Evolutionary conservation across 2,329 filamentous ascomycete genomes (phyloP).

Genomic region (Monilinia aucupariae): DNA sequence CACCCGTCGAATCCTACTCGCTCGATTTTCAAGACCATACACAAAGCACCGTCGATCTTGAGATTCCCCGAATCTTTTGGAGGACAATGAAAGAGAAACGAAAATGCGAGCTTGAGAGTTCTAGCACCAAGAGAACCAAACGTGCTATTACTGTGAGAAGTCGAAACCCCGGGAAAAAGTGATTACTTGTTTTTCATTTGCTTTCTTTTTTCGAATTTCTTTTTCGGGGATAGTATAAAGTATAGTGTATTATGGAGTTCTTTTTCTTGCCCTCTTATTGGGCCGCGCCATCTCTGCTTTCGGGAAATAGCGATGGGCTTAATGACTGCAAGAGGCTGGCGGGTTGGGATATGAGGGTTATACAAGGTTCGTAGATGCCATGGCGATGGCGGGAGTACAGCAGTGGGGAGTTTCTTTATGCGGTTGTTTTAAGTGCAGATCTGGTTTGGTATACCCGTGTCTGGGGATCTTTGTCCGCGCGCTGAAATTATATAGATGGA

Average conservation of each 20-base stretch:
- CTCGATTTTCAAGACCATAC: not conserved
- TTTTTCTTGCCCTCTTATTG: not conserved
- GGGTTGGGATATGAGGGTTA: not conserved
- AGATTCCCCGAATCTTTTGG: not conserved
- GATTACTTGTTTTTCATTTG: not conserved
- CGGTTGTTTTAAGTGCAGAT: not conserved
- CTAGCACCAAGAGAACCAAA: not conserved
- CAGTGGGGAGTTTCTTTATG: constrained; percentile 2
- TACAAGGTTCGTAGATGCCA: constrained; percentile 3
- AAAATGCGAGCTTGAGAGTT: not conserved
- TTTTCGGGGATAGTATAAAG: not conserved
- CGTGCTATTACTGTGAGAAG: not conserved
- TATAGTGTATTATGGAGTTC: not conserved
- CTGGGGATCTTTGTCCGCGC: not conserved
- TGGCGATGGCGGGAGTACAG: constrained; percentile 6
- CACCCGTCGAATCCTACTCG: not conserved
- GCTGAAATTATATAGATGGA: not conserved
- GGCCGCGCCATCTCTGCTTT: not conserved
- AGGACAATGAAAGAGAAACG: not conserved
- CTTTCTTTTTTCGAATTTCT: not conserved
- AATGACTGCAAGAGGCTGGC: constrained; percentile 8
- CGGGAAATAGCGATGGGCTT: not conserved
- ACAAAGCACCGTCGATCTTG: not conserved
- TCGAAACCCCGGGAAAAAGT: not conserved
- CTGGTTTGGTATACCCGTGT: not conserved